Evolutionary conservation across 2,329 filamentous ascomycete genomes (phyloP).

Genomic region (Cryphonectria parasitica): DNA sequence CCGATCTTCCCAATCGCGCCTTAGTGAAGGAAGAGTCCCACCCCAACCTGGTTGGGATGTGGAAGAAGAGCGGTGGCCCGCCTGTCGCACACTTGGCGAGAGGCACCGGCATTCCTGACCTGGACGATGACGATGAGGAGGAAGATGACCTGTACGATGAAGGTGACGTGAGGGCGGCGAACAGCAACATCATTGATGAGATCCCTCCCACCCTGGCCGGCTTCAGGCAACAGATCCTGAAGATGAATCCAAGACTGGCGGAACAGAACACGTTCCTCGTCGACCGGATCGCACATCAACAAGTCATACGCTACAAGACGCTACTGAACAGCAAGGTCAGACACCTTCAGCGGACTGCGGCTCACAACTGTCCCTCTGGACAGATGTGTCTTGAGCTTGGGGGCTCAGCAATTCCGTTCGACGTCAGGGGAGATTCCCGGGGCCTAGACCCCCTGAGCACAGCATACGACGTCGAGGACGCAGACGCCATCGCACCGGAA

Average conservation of each 20-base stretch:
- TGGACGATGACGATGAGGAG: conserved; percentile 52
- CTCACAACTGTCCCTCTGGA: conserved; percentile 61
- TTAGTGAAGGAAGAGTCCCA: conserved; percentile 42
- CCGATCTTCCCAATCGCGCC: conserved; percentile 50
- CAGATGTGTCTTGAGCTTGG: conserved; percentile 68
- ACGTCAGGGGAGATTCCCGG: conserved; percentile 61
- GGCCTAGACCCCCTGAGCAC: conserved; percentile 61
- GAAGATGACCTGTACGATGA: conserved; percentile 57
- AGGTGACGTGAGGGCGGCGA: conserved; percentile 63
- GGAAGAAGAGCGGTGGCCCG: conserved; percentile 57
- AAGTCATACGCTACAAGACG: conserved; percentile 77
- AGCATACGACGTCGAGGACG: conserved; percentile 60
- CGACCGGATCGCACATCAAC: conserved; percentile 81
- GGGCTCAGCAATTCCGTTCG: conserved; percentile 66
- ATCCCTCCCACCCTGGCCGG: conserved; percentile 75
- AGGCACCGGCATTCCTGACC: conserved; percentile 34
- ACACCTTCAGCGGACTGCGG: conserved; percentile 64
- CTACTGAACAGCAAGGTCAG: conserved; percentile 72
- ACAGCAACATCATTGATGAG: conserved; percentile 64
- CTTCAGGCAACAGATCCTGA: conserved; percentile 74
- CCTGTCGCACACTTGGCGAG: conserved; percentile 55
- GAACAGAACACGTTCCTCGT: conserved; percentile 65
- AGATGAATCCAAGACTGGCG: conserved; percentile 72
- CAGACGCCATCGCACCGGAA: conserved; percentile 70
- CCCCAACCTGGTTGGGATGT: conserved; percentile 53